A percentile compares a stretch with the other conserved stretches of the same genome.
Conservation (phyloP, 2,329 filamentous ascomycete species). For the Cladobotryum protrusum region DNA sequence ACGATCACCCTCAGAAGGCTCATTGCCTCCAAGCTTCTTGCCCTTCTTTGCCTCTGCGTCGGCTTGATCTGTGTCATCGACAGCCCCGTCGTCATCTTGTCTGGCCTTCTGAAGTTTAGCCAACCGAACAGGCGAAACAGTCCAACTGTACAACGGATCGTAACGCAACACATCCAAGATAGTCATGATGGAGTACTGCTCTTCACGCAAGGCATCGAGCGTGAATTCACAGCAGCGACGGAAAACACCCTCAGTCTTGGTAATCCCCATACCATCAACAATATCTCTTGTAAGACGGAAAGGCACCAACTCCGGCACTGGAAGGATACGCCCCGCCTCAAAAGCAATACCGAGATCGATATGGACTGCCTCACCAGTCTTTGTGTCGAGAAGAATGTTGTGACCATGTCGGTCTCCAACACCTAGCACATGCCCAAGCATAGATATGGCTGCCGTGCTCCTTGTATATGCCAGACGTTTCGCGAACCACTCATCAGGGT, state of each 20-base stretch:
- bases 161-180: conserved; percentile 97
- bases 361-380: conserved; percentile 89
- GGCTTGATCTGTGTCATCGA: conserved; percentile 31
- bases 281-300: conserved; percentile 93
- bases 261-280: conserved; percentile 94
- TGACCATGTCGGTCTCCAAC: conserved; percentile 93
- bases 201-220: conserved; percentile 86
- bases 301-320: conserved; percentile 90
- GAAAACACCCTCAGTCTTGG: conserved; percentile 92
- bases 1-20: conserved; percentile 73
- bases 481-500: conserved; percentile 94
- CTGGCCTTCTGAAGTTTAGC: conserved; percentile 60
- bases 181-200: conserved; percentile 97
- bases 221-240: conserved; percentile 98
- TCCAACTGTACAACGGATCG: conserved; percentile 95
- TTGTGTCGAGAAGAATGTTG: conserved; percentile 88
- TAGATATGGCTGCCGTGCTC: conserved; percentile 89
- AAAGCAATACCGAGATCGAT: conserved; percentile 97
- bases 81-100: conserved; percentile 38
- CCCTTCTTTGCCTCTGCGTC: conserved; percentile 37
- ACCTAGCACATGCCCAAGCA: conserved; percentile 87
- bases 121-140: conserved; percentile 64
- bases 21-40: conserved; percentile 37
- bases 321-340: conserved; percentile 90
- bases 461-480: conserved; percentile 86